Evolutionary conservation across 768 basidiomycete species (phyloP), one percentile per base, ranked within the genome.

Genomic region (Pisolithus marmoratus): DNA sequence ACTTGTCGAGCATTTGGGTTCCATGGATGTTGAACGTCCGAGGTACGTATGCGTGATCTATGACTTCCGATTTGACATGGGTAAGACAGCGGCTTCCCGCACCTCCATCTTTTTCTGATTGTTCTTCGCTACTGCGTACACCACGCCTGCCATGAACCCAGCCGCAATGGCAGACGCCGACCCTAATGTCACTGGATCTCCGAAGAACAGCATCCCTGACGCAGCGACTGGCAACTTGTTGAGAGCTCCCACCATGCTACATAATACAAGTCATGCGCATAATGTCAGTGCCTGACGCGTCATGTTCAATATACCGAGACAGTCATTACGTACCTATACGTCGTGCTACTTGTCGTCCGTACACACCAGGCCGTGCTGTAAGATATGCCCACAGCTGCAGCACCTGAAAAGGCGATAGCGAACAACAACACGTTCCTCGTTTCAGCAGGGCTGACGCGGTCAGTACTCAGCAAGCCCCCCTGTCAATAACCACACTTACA

Each of bases 281-380:
- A 37, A 49, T 38, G 2, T 68, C 20, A 58, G 40, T 56, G 50
- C 34, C 31, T 38, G 19, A 24, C 26, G 47, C 44, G 34, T 34
- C 34, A 12, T 14, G 34, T 34, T 34, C 34, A 34, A 14, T 34
- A 34, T 34, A 24, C 17, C 38, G 17, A 40, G 8, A 26, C 38
- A 44, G 7, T 14, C 49, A 22, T 40, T 22, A 59, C 77, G 46
- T 53, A 88, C 87, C 91, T 94, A 72, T 97, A 99, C n/a, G 96
- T 99, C 42, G 96, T 98, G 56, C 94, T 97, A 58, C 89, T 91
- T 26, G 95, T 97, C 20, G 86, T 86, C 45, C 96, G 85, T 29
- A 99, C 83, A 66, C 96, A 98, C 96, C 96, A 99, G 9, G 96
- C 95, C 8, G 96, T 99, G 8, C 94, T 93, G 66, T 94, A 99